Percentiles rank a stretch among this genome's conserved stretches.
Evolutionary conservation across 2,329 filamentous ascomycete genomes (phyloP).

Genomic region (Botrytis byssoidea): DNA sequence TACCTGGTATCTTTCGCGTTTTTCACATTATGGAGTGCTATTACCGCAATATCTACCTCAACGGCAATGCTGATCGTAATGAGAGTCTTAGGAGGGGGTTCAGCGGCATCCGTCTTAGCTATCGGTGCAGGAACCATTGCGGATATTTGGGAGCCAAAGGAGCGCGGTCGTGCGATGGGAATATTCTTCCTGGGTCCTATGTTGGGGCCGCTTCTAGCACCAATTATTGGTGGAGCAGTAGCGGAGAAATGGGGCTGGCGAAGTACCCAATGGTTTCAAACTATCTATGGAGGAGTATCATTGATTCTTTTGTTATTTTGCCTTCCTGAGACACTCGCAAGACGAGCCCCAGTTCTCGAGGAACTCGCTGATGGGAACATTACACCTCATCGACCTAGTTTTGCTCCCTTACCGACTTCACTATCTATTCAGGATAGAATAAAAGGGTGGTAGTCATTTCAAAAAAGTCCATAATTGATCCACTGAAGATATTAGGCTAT

Average conservation of each 20-base stretch:
- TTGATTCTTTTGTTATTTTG: slow-evolving; percentile 57
- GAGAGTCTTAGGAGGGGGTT: slow-evolving; percentile 71
- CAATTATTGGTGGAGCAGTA: slow-evolving; percentile 74
- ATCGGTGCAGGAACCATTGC: slow-evolving; percentile 82
- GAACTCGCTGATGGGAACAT: neutral
- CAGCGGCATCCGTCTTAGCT: slow-evolving; percentile 76
- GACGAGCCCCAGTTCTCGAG: neutral
- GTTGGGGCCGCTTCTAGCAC: slow-evolving; percentile 70
- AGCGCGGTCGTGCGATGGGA: slow-evolving; percentile 77
- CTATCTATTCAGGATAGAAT: slow-evolving; percentile 60
- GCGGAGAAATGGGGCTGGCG: slow-evolving; percentile 69
- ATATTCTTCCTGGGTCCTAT: slow-evolving; percentile 80
- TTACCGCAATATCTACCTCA: slow-evolving; percentile 66
- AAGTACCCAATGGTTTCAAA: slow-evolving; percentile 74
- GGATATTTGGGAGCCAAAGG: slow-evolving; percentile 72
- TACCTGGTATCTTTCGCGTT: slow-evolving; percentile 73
- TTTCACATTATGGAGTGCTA: slow-evolving; percentile 68
- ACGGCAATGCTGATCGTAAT: slow-evolving; percentile 77
- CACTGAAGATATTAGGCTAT: slow-evolving; percentile 67
- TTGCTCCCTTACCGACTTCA: slow-evolving; percentile 39
- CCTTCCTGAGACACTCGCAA: slow-evolving; percentile 61
- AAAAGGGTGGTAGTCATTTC: slow-evolving; percentile 51
- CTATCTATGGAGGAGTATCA: slow-evolving; percentile 64
- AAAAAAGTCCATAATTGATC: slow-evolving; percentile 67
- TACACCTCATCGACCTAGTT: neutral